These are phyloP conservation scores for Yarrowia galli DNA, from an alignment of 1,139 yeast genomes.

Conservation along the genomic window DNA sequence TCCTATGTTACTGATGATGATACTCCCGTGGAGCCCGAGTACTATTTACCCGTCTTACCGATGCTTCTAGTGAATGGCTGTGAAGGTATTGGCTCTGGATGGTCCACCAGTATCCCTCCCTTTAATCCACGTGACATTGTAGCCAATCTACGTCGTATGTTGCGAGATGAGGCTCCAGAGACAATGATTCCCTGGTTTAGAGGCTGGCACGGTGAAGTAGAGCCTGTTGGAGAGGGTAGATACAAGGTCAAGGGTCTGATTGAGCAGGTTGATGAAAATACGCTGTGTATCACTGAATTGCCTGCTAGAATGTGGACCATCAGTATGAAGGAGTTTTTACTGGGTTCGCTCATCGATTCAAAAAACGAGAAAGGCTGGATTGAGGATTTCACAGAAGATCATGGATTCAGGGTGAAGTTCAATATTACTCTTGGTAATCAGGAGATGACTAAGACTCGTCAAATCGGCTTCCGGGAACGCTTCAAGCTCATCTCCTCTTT, in stretches of 20 bases:
- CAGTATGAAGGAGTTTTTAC: slow-evolving; percentile 81
- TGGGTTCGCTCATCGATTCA: slow-evolving; percentile 62
- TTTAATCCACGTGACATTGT: slow-evolving; percentile 89
- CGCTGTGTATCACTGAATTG: slow-evolving; percentile 87
- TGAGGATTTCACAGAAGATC: slow-evolving; percentile 95
- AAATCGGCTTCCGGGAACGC: slow-evolving; percentile 79
- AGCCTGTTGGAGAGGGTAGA: slow-evolving; percentile 63
- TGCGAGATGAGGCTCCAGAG: slow-evolving; percentile 73
- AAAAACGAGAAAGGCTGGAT: slow-evolving; percentile 71
- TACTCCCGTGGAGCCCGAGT: slow-evolving; percentile 91
- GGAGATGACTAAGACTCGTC: slow-evolving; percentile 81
- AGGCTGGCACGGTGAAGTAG: slow-evolving; percentile 92
- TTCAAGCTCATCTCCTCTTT: slow-evolving; percentile 78
- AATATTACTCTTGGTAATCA: slow-evolving; percentile 74
- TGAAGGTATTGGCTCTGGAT: slow-evolving; percentile 99
- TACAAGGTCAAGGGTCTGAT: slow-evolving; percentile 80
- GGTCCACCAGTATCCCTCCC: slow-evolving; percentile 94
- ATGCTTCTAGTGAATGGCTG: slow-evolving; percentile 93
- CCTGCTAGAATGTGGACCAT: slow-evolving; percentile 95
- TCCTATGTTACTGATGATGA: slow-evolving; percentile 92
- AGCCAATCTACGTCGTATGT: slow-evolving; percentile 69
- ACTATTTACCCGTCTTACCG: slow-evolving; percentile 93
- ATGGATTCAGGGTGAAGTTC: slow-evolving; percentile 80
- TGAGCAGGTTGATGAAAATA: slow-evolving; percentile 79
- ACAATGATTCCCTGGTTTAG: slow-evolving; percentile 94